A percentile compares a stretch with the other conserved stretches of the same genome.
These are phyloP conservation scores for Xylaria palmicola DNA, from an alignment of 495 filamentous ascomycete species.

Conservation along the genomic window DNA sequence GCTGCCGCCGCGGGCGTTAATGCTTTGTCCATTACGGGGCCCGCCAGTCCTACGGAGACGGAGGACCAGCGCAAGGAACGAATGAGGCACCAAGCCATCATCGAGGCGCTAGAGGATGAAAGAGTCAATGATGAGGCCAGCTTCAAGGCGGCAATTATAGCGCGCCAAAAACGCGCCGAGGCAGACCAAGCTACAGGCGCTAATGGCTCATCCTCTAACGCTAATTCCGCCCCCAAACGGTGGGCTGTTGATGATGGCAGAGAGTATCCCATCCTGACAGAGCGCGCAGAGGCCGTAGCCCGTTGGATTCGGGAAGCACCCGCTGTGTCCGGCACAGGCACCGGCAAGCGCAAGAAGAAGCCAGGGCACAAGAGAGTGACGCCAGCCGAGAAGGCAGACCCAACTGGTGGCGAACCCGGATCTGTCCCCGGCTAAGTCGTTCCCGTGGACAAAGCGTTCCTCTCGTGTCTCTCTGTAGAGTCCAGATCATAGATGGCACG, in stretches of 20 bases:
- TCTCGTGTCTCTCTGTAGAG: not conserved
- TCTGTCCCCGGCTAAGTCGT: not conserved
- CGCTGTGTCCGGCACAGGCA: slow-evolving; percentile 31
- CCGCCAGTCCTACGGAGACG: slow-evolving; percentile 27
- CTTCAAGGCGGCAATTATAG: slow-evolving; percentile 60
- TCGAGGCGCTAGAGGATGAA: slow-evolving; percentile 64
- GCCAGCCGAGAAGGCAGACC: not conserved
- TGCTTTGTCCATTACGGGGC: slow-evolving; percentile 17
- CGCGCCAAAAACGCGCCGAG: slow-evolving; percentile 55
- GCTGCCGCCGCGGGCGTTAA: slow-evolving; percentile 21
- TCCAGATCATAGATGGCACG: not conserved
- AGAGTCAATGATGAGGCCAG: slow-evolving; percentile 62
- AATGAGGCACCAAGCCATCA: slow-evolving; percentile 60
- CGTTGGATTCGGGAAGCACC: slow-evolving; percentile 71
- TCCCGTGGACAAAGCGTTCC: not conserved
- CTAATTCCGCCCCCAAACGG: slow-evolving; percentile 47
- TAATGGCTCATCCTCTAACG: slow-evolving; percentile 21
- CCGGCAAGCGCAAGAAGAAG: slow-evolving; percentile 42
- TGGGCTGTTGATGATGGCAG: slow-evolving; percentile 65
- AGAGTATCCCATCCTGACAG: slow-evolving; percentile 68
- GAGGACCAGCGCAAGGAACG: slow-evolving; percentile 54
- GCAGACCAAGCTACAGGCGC: slow-evolving; percentile 25
- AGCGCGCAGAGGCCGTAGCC: slow-evolving; percentile 64
- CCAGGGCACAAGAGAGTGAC: slow-evolving; percentile 30
- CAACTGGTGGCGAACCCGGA: not conserved